Evolutionary conservation across 106 monocot genomes (phyloP), one percentile per base, ranked within the genome.

Genomic region (Apostasia ramifera): DNA sequence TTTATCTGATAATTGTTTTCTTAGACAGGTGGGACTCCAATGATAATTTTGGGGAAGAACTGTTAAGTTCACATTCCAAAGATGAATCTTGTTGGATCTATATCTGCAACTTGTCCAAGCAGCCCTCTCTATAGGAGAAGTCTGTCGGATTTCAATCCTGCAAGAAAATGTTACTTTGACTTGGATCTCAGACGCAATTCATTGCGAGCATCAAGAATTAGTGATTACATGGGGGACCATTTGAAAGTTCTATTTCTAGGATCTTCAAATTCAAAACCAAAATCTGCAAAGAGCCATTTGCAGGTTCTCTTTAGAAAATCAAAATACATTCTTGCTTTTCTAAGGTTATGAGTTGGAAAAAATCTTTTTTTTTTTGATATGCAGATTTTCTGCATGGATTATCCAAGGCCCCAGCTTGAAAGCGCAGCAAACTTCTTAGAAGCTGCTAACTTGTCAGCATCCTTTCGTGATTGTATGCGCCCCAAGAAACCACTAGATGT

Each of bases 341-440:
- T 7, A n/a, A 1, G 68, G 37, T 53, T 53, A 45, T 26, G 15
- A 6, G 40, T 9, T 53, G 5, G 50, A 11, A 6, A 50, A 13
- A 38, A 57, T 49, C 15, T 12, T 74, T 10, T 37, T 14, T 68
- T 60, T 68, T 44, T 14, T 48, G 44, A 11, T 70, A 7, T 66
- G 66, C 48, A 75, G 75, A 68, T 75, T 53, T 51, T 69, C 61
- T 75, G 75, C 75, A 69, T 61, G 68, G 75, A 75, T 69, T 83
- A 57, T 66, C 97, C 92, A 46, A 84, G 97, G 59, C 97, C 97
- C 48, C 82, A 89, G 44, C 79, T 97, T 58, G 97, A 97, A 8
- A 85, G 77, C 67, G 83, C 97, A 10, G 61, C 82, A 3, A 97
- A 85, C 67, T 97, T 89, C 69, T 55, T 92, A 4, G 97, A 97